Conservation (phyloP, 2,329 filamentous ascomycete genomes). For the Teratosphaeria viscida region DNA sequence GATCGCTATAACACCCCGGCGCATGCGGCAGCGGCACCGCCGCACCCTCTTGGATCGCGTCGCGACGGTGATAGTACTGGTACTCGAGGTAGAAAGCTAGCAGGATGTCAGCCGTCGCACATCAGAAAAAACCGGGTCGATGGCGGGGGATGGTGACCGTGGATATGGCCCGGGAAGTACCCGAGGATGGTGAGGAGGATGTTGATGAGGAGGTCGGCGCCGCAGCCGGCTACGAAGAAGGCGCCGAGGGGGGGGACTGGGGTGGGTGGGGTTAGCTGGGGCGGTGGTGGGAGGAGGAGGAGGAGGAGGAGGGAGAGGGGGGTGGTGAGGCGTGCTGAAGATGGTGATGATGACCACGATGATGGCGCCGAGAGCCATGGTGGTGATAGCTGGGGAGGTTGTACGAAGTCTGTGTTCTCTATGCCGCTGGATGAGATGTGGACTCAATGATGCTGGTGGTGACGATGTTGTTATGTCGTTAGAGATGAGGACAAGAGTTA, state of each 20-base stretch:
- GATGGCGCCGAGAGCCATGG: conserved; percentile 16
- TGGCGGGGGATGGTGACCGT: conserved; percentile 4
- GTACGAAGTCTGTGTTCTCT: neutral
- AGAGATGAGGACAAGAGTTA: neutral
- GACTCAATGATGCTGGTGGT: neutral
- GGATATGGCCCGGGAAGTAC: conserved; percentile 64
- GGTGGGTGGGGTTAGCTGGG: neutral
- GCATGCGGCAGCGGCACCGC: conserved; percentile 42
- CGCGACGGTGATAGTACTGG: conserved; percentile 61
- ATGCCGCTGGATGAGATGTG: neutral
- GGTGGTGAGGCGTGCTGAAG: conserved; percentile 26
- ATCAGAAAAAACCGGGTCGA: neutral
- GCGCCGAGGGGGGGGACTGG: conserved; percentile 40
- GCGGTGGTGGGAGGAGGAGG: no score
- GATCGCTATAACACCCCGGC: conserved; percentile 61
- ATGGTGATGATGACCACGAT: conserved; percentile 37
- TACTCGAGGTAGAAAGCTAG: conserved; percentile 53
- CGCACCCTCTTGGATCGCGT: conserved; percentile 50
- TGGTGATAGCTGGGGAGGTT: neutral
- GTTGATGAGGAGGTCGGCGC: conserved; percentile 36
- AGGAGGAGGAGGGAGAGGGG: neutral
- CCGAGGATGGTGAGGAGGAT: conserved; percentile 35
- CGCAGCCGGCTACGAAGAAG: conserved; percentile 39
- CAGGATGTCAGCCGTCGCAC: neutral
- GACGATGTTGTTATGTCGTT: neutral